Percentiles rank a stretch among this genome's conserved stretches.
These are phyloP conservation scores for Aspergillus fumigatiaffinis DNA, from an alignment of 2,329 filamentous ascomycete genomes.

Conservation along the genomic window DNA sequence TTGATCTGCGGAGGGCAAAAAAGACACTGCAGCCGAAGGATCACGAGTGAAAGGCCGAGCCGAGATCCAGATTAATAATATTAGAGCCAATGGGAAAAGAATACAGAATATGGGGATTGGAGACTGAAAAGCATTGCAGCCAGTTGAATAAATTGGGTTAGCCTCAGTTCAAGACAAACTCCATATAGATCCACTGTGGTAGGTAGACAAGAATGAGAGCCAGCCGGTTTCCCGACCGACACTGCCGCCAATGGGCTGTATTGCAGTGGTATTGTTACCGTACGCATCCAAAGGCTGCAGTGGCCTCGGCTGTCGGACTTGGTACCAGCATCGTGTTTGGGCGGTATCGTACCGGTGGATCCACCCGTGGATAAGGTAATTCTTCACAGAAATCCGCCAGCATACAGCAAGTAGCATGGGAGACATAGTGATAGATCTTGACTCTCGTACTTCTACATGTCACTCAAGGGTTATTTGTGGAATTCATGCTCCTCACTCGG, in stretches of 20 bases:
- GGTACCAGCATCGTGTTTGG: background rate
- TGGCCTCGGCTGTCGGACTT: conserved; percentile 22
- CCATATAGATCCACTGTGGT: background rate
- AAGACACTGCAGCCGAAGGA: background rate
- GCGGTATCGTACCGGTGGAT: background rate
- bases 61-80: conserved; percentile 1
- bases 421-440: background rate
- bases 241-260: conserved; percentile 20
- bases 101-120: background rate
- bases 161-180: background rate
- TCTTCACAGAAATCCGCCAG: too few species aligned
- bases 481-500: too few species aligned
- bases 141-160: background rate
- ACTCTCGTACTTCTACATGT: too few species aligned
- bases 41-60: conserved; percentile 6
- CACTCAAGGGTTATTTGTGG: too few species aligned
- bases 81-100: background rate
- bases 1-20: background rate
- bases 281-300: conserved; percentile 5
- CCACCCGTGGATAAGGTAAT: too few species aligned
- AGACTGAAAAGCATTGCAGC: background rate
- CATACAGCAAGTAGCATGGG: background rate
- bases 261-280: conserved; percentile 24
- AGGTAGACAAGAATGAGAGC: background rate
- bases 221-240: conserved; percentile 16